Evolutionary conservation across 495 filamentous ascomycete species (phyloP), one percentile per base, ranked within the genome.

Genomic region (Xylaria flabelliformis): DNA sequence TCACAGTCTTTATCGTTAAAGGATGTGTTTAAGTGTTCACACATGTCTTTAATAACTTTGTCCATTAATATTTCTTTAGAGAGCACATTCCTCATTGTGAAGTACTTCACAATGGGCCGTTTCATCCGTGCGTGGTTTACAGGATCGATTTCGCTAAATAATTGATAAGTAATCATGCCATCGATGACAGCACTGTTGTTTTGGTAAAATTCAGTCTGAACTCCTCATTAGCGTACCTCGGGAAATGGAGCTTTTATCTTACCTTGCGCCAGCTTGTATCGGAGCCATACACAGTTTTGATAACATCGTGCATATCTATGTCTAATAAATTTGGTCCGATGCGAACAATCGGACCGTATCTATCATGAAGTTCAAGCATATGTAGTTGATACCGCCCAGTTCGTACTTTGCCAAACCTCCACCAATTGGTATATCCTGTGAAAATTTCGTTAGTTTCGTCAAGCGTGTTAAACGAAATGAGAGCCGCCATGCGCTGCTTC

Each of bases 341-440:
- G 3, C 81, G 80, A 15, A 84, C 82, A 4, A 82, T 77, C 2
- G 74, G 74, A 6, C 83, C 80, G 64, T 83, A 84, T 64, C 79
- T 76, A 4, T 76, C 73, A 74, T 84, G 83, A 9, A 85, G 72
- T 3, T 71, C 50, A 51, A n/a, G 48, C 48, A 51, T 61, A n/a
- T 21, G 48, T 10, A 51, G 48, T 3, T 51, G 48, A 10, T 51
- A 51, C 6, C 9, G 48, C 12, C 48, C 48, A 1, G 48, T 21
- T 51, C 48, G 48, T 51, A 51, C 48, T 51, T 51, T 51, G n/a
- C 7, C 48, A 51, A 51, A 51, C 48, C 48, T 51, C 48, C 48
- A 51, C 48, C 48, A 51, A 24, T 51, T 24, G 1, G 48, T 51
- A n/a, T n/a, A 51, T 51, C 7, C 48, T 51, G 48, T 51, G 10